Conservation (phyloP, 176 grass and related monocot genomes). For the Microstegium vimineum region DNA sequence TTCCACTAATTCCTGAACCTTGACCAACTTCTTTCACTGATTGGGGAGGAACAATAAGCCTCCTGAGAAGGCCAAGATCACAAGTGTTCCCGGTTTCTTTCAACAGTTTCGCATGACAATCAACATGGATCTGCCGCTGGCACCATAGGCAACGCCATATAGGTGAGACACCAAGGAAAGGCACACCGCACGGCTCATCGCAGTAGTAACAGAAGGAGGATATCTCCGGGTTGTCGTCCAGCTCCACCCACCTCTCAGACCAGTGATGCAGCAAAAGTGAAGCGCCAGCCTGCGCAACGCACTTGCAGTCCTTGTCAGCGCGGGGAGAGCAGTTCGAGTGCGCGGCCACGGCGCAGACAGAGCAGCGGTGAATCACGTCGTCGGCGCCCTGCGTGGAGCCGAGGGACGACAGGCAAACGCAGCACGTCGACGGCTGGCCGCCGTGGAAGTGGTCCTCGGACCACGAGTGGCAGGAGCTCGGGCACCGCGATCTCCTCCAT, state of each 20-base stretch:
- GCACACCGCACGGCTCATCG: slow-evolving; percentile 62
- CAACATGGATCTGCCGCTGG: slow-evolving; percentile 74
- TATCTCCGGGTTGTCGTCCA: slow-evolving; percentile 47
- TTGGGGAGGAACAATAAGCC: slow-evolving; percentile 71
- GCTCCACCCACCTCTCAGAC: slow-evolving; percentile 76
- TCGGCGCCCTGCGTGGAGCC: background rate
- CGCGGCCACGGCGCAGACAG: slow-evolving; percentile 53
- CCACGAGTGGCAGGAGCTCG: slow-evolving; percentile 64
- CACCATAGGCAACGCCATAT: slow-evolving; percentile 94
- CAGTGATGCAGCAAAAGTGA: slow-evolving; percentile 71
- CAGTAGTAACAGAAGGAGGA: slow-evolving; percentile 77
- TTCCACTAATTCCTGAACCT: slow-evolving; percentile 29
- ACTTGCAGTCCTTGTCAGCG: slow-evolving; percentile 75
- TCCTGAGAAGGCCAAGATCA: slow-evolving; percentile 64
- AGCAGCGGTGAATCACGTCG: slow-evolving; percentile 44
- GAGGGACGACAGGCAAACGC: slow-evolving; percentile 49
- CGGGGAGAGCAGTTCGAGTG: slow-evolving; percentile 45
- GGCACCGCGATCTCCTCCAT: slow-evolving; percentile 44
- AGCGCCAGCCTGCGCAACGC: slow-evolving; percentile 56
- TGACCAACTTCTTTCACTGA: slow-evolving; percentile 67
- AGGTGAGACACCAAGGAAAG: slow-evolving; percentile 76
- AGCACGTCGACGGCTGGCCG: slow-evolving; percentile 61
- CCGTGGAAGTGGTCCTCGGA: slow-evolving; percentile 28
- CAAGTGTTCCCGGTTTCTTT: slow-evolving; percentile 59
- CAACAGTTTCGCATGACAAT: slow-evolving; percentile 72